Base-by-base conservation (phyloP, 768 basidiomycete genomes). In the Kwoniella dejecticola region DNA sequence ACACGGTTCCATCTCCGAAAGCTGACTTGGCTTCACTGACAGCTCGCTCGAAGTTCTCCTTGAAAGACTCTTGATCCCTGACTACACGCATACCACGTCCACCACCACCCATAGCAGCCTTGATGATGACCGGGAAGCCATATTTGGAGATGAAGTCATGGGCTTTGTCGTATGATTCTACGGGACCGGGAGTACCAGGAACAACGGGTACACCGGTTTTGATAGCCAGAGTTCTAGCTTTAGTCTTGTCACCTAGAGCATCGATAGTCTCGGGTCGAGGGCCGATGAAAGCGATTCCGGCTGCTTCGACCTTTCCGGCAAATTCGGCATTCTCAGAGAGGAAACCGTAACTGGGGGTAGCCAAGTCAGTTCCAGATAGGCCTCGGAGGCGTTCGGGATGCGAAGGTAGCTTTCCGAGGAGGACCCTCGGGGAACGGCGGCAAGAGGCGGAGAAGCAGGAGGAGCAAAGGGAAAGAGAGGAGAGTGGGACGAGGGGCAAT, bases 71-170 rank as follows among this genome's bases (percentile, higher is more conserved):
- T 78, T 94, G 89, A 74, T 93, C 91, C 64, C 91, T 87, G 31
- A 99, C 96, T 57, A 99, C 95, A 73, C 96, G 90, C 96, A 98
- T 99, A 62, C 96, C 96, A 70, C 95, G 91, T 55, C 96, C 96
- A 70, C 95, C 95, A 60, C 94, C 95, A 60, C 95, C 95, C 90
- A 96, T 94, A 8, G 95, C 95, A 38, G 96, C 96, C 82, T 98
- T 99, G 85, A 99, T 97, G 79, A 99, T 97, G 56, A 99, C 92
- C 74, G 95, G 95, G 82, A 96, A 96, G 13, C 95, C 95, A 77
- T 94, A 87, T 81, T 99, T 90, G 70, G 94, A 86, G 77, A 96
- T 91, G 82, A 99, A 99, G 0, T 86, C 79, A 53, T 86, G 87
- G 46, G 89, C 96, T 1, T 91, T 89, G 54, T 85, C 76, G 82